Evolutionary conservation across 768 basidiomycete species (phyloP), one percentile per base, ranked within the genome.

Genomic region (Trametes villosa): DNA sequence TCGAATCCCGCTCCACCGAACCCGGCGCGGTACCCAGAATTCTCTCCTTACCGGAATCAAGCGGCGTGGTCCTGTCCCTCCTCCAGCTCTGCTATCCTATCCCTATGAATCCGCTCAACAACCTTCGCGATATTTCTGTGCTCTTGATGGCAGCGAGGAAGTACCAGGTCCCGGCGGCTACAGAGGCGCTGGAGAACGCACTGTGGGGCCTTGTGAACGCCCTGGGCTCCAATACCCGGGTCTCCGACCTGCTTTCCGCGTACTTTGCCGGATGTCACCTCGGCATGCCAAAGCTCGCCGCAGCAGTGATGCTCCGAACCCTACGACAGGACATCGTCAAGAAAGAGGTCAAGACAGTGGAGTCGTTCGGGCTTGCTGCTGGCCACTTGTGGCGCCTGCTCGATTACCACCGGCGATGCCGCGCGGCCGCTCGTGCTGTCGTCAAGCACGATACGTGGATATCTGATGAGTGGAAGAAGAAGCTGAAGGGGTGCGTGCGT

Each of bases 1-100:
- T 78, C 9, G 71, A 38, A 13, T n/a, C n/a, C n/a, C n/a, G n/a
- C n/a, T 13, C 36, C 36, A 15, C n/a, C 86, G 36, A 83, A 83
- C 29, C 73, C 74, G 24, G 76, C 18, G 74, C 74, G n/a, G n/a
- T 54, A 18, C 41, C 50, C 12, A 34, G 53, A 7, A 11, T 26
- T 38, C 49, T 77, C 56, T 59, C 65, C 40, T 63, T 76, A 12
- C 47, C 73, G 22, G 76, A 77, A 57, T 36, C 52, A 4, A 66
- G 68, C 29, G 53, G 38, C 22, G 61, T 59, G 9, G 38, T 78
- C 49, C 62, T 70, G 24, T 60, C 57, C 54, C 66, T 76, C 31
- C 56, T 77, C 55, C 65, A 67, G 74, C 57, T 51, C 11, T 59
- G 30, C 17, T 34, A 59, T n/a, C 62, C 57, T n/a, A n/a, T 13